These are phyloP conservation scores for Boletus tomentosulus DNA, from an alignment of 768 basidiomycete genomes.

Conservation along the genomic window DNA sequence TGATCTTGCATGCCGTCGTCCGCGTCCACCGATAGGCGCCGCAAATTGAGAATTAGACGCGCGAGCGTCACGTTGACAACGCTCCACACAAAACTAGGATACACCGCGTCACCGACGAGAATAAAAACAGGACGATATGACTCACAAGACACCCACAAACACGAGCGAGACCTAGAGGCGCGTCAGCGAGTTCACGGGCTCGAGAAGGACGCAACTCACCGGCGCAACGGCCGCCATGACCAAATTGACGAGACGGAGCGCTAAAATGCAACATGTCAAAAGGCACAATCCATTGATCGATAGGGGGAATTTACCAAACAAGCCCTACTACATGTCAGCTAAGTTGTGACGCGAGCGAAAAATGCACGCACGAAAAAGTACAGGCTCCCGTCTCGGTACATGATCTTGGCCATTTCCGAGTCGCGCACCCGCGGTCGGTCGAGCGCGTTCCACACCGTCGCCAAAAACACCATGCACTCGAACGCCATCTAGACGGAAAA, in stretches of 20 bases:
- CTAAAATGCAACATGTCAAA: background rate
- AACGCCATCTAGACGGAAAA: constrained; percentile 21
- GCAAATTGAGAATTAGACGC: constrained; percentile 32
- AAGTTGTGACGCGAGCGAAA: background rate
- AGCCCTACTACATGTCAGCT: constrained; percentile 6
- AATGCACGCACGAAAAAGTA: constrained; percentile 26
- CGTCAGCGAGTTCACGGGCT: background rate
- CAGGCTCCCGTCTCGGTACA: constrained; percentile 27
- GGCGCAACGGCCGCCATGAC: background rate
- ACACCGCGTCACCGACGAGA: background rate
- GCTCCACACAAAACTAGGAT: constrained; percentile 35
- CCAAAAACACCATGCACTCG: constrained; percentile 29
- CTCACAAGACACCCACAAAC: constrained; percentile 23
- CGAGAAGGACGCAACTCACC: background rate
- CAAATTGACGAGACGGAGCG: background rate
- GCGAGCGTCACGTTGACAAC: constrained; percentile 31
- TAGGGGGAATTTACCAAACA: constrained; percentile 20
- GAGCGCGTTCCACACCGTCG: constrained; percentile 27
- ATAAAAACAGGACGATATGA: background rate
- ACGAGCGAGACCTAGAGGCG: constrained; percentile 13
- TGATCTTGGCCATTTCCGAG: constrained; percentile 18
- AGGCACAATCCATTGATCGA: background rate
- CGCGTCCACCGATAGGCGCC: constrained; percentile 11
- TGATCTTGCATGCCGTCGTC: background rate
- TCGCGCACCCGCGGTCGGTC: constrained; percentile 20